phyloP scores from a whole-genome alignment of 2,329 filamentous ascomycete species.

The Penicillium hordei region DNA sequence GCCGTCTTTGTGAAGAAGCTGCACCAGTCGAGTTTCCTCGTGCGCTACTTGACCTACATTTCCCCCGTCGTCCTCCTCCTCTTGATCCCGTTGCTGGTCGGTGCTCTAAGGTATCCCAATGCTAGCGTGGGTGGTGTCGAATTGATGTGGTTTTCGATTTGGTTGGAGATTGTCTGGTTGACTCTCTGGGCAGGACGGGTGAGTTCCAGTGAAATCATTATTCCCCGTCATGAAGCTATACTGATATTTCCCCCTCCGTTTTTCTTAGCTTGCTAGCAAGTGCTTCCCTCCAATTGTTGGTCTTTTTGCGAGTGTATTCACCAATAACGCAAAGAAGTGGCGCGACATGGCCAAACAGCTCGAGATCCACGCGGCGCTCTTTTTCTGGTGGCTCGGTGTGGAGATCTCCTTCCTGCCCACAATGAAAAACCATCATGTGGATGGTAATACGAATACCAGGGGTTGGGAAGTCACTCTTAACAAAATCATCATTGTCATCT shows the following conservation, averaged over 20 bases:
- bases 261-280: conserved; percentile 59
- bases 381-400: conserved; percentile 88
- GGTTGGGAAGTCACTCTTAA: conserved; percentile 76
- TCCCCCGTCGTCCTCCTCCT: conserved; percentile 63
- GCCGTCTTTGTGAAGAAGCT: conserved; percentile 65
- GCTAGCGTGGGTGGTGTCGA: conserved; percentile 71
- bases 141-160: conserved; percentile 89
- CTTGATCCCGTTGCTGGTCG: conserved; percentile 67
- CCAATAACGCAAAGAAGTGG: conserved; percentile 91
- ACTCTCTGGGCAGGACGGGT: conserved; percentile 76
- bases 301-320: conserved; percentile 69
- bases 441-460: conserved; percentile 54
- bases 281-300: conserved; percentile 62
- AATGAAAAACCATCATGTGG: conserved; percentile 64
- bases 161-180: conserved; percentile 91
- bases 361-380: conserved; percentile 80
- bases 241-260: background rate
- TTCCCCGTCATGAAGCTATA: too few relatives aligned
- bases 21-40: conserved; percentile 64
- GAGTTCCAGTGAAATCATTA: conserved; percentile 19
- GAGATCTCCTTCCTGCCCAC: conserved; percentile 84
- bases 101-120: conserved; percentile 58
- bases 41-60: conserved; percentile 73
- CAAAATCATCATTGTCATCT: conserved; percentile 83
- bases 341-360: conserved; percentile 81